These are phyloP conservation scores for Dendrothele bispora DNA, from an alignment of 768 basidiomycete species.

Conservation along the genomic window DNA sequence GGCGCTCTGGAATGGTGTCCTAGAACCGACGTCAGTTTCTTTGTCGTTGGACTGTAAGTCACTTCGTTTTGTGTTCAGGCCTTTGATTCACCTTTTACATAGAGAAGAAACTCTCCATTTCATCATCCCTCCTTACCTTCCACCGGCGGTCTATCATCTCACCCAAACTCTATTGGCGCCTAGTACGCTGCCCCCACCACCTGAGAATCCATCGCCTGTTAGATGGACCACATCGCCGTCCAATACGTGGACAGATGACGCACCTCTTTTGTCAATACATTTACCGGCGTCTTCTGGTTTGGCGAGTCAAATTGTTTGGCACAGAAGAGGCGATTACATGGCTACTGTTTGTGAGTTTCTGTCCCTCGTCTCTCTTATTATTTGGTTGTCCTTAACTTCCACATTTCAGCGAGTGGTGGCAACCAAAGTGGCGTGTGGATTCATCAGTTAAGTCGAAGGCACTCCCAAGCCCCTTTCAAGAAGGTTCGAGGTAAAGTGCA, in stretches of 20 bases:
- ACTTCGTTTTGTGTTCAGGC: constrained; percentile 2
- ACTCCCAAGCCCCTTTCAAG: constrained; percentile 98
- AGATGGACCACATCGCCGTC: constrained; percentile 65
- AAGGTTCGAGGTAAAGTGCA: constrained; percentile 92
- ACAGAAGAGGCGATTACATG: constrained; percentile 92
- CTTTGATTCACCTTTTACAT: constrained; percentile 14
- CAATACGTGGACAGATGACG: constrained; percentile 47
- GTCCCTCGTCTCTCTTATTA: neutral
- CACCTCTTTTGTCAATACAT: constrained; percentile 58
- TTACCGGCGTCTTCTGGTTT: constrained; percentile 67
- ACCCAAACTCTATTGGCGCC: constrained; percentile 67
- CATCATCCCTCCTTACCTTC: constrained; percentile 77
- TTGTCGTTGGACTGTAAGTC: constrained; percentile 76
- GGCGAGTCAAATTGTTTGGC: constrained; percentile 87
- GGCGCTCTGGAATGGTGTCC: constrained; percentile 94
- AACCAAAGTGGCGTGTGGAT: constrained; percentile 89
- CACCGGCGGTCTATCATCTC: constrained; percentile 52
- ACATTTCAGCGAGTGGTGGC: constrained; percentile 54
- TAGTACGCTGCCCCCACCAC: constrained; percentile 56
- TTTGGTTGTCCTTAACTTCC: constrained; percentile 10
- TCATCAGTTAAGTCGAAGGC: constrained; percentile 89
- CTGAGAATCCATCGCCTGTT: constrained; percentile 58
- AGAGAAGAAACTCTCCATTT: constrained; percentile 84
- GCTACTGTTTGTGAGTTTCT: constrained; percentile 89
- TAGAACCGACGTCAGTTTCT: constrained; percentile 74